Evolutionary conservation across 805 yeast species (phyloP).

Genomic region (Candida taoyuanica): DNA sequence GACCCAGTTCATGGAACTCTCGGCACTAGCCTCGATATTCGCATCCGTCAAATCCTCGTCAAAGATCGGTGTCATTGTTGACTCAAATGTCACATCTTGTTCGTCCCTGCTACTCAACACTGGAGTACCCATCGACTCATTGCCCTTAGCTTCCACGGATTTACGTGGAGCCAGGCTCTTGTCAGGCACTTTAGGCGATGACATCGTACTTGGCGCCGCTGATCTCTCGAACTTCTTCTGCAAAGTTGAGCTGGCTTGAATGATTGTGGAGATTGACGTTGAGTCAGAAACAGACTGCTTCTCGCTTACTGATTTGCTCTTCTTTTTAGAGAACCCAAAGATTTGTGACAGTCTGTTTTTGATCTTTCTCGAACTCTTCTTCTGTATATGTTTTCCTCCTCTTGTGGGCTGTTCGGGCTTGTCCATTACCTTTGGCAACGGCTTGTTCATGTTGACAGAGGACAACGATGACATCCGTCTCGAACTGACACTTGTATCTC

Average conservation of each 20-base stretch:
- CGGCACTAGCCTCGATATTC: constrained; percentile 10
- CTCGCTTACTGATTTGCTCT: neutral
- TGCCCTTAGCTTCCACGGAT: neutral
- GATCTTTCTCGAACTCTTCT: constrained; percentile 9
- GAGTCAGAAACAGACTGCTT: neutral
- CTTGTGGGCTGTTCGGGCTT: constrained; percentile 1
- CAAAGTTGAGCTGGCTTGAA: constrained; percentile 1
- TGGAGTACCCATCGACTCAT: neutral
- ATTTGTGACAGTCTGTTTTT: constrained; percentile 25
- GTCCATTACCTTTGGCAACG: constrained; percentile 16
- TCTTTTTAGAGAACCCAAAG: constrained; percentile 15
- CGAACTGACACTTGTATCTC: constrained; percentile 18
- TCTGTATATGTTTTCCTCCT: constrained; percentile 5
- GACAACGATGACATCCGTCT: constrained; percentile 18
- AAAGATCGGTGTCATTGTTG: constrained; percentile 23
- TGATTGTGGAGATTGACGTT: neutral
- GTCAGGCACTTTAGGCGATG: too few relatives aligned
- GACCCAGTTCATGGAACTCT: constrained; percentile 15
- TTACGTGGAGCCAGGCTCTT: too few relatives aligned
- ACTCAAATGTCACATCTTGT: constrained; percentile 22
- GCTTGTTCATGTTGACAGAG: constrained; percentile 20
- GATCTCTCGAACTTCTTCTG: constrained; percentile 2
- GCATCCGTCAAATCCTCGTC: constrained; percentile 17
- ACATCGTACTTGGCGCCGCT: too few relatives aligned
- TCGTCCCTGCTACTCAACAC: constrained; percentile 3